Evolutionary conservation across 345 rosid species (phyloP).

Genomic region (Citrus australasica): DNA sequence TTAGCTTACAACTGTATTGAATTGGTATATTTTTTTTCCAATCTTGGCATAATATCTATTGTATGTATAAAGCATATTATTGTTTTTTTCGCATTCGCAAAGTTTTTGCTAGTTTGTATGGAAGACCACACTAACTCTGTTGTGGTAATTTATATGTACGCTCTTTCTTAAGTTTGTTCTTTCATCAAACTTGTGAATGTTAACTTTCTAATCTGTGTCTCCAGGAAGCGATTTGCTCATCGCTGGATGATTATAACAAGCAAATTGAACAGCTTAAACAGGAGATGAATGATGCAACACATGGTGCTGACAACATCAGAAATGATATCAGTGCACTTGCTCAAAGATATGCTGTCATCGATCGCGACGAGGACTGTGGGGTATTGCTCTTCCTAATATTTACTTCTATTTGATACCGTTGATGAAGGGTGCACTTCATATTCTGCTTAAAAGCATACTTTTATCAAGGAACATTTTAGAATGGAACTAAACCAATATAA

Average conservation of each 20-base stretch:
- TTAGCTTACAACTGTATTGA: background rate
- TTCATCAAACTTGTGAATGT: background rate
- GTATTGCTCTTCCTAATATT: constrained; percentile 45
- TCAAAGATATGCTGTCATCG: constrained; percentile 93
- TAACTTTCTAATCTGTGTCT: constrained; percentile 17
- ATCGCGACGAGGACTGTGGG: constrained; percentile 94
- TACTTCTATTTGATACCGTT: constrained; percentile 11
- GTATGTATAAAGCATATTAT: background rate
- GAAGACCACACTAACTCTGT: background rate
- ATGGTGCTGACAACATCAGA: constrained; percentile 98
- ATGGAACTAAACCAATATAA: constrained; percentile 6
- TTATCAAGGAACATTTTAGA: background rate
- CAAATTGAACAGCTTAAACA: constrained; percentile 89
- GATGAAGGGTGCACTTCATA: background rate
- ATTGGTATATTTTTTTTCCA: background rate
- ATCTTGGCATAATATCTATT: background rate
- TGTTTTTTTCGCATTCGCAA: background rate
- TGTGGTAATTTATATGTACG: background rate
- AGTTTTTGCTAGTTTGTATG: background rate
- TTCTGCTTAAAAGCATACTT: background rate
- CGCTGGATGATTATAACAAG: constrained; percentile 94
- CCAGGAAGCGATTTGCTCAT: constrained; percentile 97
- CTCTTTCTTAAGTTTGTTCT: background rate
- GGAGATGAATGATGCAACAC: constrained; percentile 99
- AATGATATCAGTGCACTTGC: constrained; percentile 95